These are phyloP conservation scores for Hypoxylon sp. DNA, from an alignment of 2,329 filamentous ascomycete species.

Conservation along the genomic window DNA sequence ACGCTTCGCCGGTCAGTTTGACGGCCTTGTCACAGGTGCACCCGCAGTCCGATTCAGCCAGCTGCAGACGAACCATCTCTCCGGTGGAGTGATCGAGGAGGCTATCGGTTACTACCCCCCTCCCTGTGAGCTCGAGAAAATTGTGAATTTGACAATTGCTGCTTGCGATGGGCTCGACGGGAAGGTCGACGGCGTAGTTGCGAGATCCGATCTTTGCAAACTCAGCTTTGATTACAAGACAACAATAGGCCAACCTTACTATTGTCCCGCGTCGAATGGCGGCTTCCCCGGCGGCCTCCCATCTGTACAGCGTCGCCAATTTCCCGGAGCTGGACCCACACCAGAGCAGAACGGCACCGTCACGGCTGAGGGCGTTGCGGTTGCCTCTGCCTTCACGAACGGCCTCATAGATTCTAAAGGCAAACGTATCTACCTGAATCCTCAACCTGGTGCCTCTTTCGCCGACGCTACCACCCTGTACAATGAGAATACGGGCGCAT, in stretches of 20 bases:
- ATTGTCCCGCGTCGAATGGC: constrained; percentile 56
- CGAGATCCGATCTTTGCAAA: constrained; percentile 54
- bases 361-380: constrained; percentile 48
- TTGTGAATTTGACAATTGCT: constrained; percentile 66
- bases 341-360: constrained; percentile 49
- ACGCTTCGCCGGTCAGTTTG: constrained; percentile 62
- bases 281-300: constrained; percentile 20
- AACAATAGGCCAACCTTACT: constrained; percentile 61
- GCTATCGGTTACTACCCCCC: constrained; percentile 57
- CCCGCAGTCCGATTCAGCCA: constrained; percentile 61
- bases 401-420: constrained; percentile 55
- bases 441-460: constrained; percentile 51
- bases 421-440: constrained; percentile 53
- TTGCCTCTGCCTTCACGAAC: constrained; percentile 53
- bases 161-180: constrained; percentile 69
- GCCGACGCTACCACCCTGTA: constrained; percentile 53
- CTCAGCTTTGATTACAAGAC: constrained; percentile 57
- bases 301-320: constrained; percentile 48
- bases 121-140: constrained; percentile 59
- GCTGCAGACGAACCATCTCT: constrained; percentile 61
- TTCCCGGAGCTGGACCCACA: constrained; percentile 33
- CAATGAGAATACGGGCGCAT: constrained; percentile 48
- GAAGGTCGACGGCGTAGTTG: constrained; percentile 64
- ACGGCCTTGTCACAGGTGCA: constrained; percentile 60
- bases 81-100: constrained; percentile 55